These are phyloP conservation scores for Beta corolliflora DNA, from an alignment of 179 eudicot genomes.

Conservation along the genomic window DNA sequence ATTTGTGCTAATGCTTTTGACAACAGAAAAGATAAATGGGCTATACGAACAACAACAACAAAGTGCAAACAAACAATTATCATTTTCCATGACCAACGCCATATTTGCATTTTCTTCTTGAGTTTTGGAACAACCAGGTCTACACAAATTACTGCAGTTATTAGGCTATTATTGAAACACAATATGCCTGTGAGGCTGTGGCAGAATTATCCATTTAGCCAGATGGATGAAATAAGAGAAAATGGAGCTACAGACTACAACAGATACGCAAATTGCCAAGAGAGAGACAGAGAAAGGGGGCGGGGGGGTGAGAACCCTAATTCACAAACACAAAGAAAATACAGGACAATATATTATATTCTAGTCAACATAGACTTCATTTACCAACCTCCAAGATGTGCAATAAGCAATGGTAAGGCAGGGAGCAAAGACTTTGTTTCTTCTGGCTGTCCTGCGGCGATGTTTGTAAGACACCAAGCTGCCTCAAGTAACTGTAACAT, in stretches of 20 bases:
- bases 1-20: not conserved
- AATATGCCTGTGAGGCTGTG: no score
- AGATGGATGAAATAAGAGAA: not conserved
- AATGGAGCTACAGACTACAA: not conserved
- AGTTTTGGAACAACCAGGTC: not conserved
- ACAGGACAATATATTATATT: conserved; percentile 5
- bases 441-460: conserved; percentile 94
- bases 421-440: conserved; percentile 90
- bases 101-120: not conserved
- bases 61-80: not conserved
- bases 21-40: not conserved
- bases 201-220: no score
- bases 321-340: not conserved
- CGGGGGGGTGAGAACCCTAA: not conserved
- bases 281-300: not conserved
- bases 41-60: not conserved
- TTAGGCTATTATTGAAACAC: not conserved
- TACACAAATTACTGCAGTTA: not conserved
- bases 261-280: not conserved
- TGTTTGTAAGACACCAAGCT: conserved; percentile 98
- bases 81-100: not conserved
- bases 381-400: conserved; percentile 89
- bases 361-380: not conserved
- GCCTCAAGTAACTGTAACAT: conserved; percentile 86
- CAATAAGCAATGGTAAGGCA: conserved; percentile 88